Evolutionary conservation across 495 filamentous ascomycete species (phyloP).

Genomic region (Tuber indicum): DNA sequence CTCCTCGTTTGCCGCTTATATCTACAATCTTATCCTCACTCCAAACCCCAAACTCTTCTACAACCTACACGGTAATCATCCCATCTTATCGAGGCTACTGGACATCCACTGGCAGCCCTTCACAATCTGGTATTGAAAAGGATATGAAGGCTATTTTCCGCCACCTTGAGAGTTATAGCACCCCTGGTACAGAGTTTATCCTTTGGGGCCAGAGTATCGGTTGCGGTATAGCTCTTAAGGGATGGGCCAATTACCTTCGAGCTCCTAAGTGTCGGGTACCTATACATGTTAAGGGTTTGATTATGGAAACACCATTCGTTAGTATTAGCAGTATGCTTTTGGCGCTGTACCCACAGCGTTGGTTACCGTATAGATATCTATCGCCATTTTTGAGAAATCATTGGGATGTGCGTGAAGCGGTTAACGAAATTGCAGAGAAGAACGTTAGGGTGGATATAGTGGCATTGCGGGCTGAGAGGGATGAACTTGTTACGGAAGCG

Average conservation of each 20-base stretch:
- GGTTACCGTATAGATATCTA: conserved; percentile 69
- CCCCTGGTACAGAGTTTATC: conserved; percentile 49
- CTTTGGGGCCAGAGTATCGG: conserved; percentile 83
- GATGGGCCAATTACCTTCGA: conserved; percentile 48
- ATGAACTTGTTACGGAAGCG: conserved; percentile 62
- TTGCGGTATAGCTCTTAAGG: conserved; percentile 50
- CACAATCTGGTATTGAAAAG: conserved; percentile 52
- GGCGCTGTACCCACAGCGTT: conserved; percentile 70
- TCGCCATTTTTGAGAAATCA: conserved; percentile 51
- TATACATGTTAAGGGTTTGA: conserved; percentile 48
- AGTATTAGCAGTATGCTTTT: conserved; percentile 67
- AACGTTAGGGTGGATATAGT: conserved; percentile 46
- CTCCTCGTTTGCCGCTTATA: conserved; percentile 62
- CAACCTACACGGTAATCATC: conserved; percentile 27
- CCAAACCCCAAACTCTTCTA: conserved; percentile 19
- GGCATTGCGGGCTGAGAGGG: conserved; percentile 57
- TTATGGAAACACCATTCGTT: conserved; percentile 72
- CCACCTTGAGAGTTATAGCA: conserved; percentile 44
- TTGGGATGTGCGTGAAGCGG: conserved; percentile 48
- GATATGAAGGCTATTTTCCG: conserved; percentile 58
- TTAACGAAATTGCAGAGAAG: conserved; percentile 43
- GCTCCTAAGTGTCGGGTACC: conserved; percentile 33
- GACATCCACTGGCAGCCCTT: conserved; percentile 63
- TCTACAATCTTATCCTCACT: conserved; percentile 52
- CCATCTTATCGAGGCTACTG: conserved; percentile 53